Percentiles rank a stretch among this genome's conserved stretches.
Evolutionary conservation across 2,329 filamentous ascomycete genomes (phyloP).

Genomic region (Akanthomyces dipterigenus): DNA sequence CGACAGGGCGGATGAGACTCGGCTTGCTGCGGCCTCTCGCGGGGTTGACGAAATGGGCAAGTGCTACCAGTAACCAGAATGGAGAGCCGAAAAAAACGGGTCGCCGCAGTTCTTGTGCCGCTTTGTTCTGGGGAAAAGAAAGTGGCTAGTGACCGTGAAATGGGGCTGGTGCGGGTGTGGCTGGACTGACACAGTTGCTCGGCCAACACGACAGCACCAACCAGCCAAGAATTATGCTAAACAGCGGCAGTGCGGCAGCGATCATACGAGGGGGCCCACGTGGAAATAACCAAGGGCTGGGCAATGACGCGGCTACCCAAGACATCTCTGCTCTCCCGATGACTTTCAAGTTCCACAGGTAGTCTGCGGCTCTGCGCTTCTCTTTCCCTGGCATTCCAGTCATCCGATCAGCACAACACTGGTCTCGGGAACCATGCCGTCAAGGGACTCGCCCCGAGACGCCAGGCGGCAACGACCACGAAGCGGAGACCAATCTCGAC

Average conservation of each 20-base stretch:
- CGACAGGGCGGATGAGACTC: conserved; percentile 18
- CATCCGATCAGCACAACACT: conserved; percentile 11
- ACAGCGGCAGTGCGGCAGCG: conserved; percentile 8
- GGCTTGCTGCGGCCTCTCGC: conserved; percentile 32
- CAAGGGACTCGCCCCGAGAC: conserved; percentile 26
- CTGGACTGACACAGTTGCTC: conserved; percentile 34
- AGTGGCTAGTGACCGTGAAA: not conserved
- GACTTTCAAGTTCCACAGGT: not conserved
- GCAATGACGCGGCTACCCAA: conserved; percentile 10
- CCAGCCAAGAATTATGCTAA: conserved; percentile 17
- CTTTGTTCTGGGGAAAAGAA: conserved; percentile 13
- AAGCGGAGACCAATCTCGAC: conserved; percentile 23
- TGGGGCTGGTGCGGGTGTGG: conserved; percentile 12
- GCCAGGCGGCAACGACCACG: conserved; percentile 23
- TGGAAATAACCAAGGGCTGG: conserved; percentile 2
- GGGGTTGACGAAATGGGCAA: conserved; percentile 20
- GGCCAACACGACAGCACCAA: conserved; percentile 27
- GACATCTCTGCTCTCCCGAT: conserved; percentile 2
- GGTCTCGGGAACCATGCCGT: conserved; percentile 25
- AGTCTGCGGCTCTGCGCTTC: not conserved
- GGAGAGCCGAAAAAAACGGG: conserved; percentile 7
- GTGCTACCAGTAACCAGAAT: not conserved
- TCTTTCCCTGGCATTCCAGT: conserved; percentile 20
- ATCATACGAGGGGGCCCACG: conserved; percentile 9
- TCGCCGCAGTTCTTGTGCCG: conserved; percentile 11